Base-by-base conservation (phyloP, 768 basidiomycete species). In the Tylopilus plumbeoviolaceoides region DNA sequence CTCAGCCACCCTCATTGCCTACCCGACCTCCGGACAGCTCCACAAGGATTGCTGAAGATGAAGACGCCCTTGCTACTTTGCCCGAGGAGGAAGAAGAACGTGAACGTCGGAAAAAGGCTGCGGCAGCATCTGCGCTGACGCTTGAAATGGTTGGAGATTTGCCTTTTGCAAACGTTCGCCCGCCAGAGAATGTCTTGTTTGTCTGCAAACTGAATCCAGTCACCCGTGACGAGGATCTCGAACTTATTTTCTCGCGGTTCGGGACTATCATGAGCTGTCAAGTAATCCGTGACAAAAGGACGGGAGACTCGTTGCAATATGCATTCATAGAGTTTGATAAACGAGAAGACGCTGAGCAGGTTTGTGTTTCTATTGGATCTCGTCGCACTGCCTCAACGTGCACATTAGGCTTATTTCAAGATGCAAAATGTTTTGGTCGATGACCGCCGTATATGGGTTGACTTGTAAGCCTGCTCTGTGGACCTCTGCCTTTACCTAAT, bases 381-480 rank as follows among this genome's bases (percentile, higher is more conserved):
- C 12, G 30, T 40, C 14, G 30, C 48, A 50, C 38, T 35, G 28
- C 14, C 50, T 62, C 28, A 61, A 62, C 51, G 36, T 40, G 42
- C 21, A 31, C 35, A 46, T 4, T 58, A 94, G 89, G 97, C 92
- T 9, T 99, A 98, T 70, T 95, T 98, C 75, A 99, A 98, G 70
- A 99, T 99, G 97, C 97, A 98, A 68, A 98, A 98, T 62, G 97
- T 98, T 0, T 75, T 99, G 11, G 89, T 99, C 12, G 97, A 99
- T 65, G 97, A 99, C 70, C 82, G 94, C 14, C 83, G 97, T 12
- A 98, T 99, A 63, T 98, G 95, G 92, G 95, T 99, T 57, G 97
- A 98, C 72, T 98, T 99, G 88, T 95, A 61, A 55, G 88, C 77
- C n/a, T 35, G 41, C 44, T 48, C 44, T 31, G 28, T 30, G 8